Evolutionary conservation across 371 early-diverging fungal species (phyloP).

Genomic region (Mucor indicus): DNA sequence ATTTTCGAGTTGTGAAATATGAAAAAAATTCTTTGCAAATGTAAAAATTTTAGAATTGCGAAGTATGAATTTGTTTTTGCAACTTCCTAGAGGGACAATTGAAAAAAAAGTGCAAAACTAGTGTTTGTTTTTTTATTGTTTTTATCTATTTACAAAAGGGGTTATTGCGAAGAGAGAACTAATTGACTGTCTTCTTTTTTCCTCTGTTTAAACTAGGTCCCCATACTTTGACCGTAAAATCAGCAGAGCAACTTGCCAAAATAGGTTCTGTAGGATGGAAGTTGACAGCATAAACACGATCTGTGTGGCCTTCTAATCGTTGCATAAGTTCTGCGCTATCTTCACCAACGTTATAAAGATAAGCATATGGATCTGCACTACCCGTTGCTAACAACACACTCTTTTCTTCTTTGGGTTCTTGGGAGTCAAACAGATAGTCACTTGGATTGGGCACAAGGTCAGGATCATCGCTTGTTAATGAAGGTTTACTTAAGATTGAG

Average conservation of each 20-base stretch:
- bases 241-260: constrained; percentile 80
- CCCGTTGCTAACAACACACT: constrained; percentile 80
- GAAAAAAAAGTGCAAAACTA: too few relatives aligned
- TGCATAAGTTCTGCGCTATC: constrained; percentile 73
- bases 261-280: constrained; percentile 84
- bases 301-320: constrained; percentile 81
- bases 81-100: too few relatives aligned
- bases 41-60: too few relatives aligned
- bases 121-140: constrained; percentile 2
- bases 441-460: constrained; percentile 27
- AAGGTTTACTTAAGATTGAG: constrained; percentile 37
- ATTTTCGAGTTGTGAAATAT: too few relatives aligned
- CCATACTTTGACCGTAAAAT: constrained; percentile 84
- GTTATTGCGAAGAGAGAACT: constrained; percentile 1
- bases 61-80: too few relatives aligned
- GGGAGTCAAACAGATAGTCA: constrained; percentile 39
- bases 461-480: constrained; percentile 32
- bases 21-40: too few relatives aligned
- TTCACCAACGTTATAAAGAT: constrained; percentile 77
- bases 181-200: constrained; percentile 45
- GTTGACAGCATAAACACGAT: constrained; percentile 80
- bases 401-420: constrained; percentile 52
- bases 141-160: neutral
- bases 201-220: constrained; percentile 47
- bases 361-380: constrained; percentile 83